These are phyloP conservation scores for Phyllosticta ampelicida DNA, from an alignment of 2,329 filamentous ascomycete genomes.

Conservation along the genomic window DNA sequence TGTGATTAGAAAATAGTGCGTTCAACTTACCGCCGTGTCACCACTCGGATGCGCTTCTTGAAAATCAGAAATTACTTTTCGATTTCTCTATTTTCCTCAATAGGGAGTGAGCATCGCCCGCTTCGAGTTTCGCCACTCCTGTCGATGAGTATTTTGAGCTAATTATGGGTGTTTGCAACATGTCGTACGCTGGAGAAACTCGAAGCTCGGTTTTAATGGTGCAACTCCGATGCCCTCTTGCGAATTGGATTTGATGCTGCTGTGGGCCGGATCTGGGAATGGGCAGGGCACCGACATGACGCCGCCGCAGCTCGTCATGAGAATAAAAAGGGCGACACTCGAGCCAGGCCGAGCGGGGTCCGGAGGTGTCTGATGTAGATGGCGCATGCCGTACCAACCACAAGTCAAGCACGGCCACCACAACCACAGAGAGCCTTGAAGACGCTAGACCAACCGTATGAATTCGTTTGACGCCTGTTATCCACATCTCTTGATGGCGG, in stretches of 20 bases:
- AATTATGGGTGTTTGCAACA: background rate
- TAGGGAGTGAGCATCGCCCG: background rate
- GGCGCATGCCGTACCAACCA: background rate
- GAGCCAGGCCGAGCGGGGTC: background rate
- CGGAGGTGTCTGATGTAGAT: background rate
- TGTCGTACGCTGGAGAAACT: background rate
- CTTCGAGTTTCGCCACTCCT: background rate
- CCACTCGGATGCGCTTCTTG: background rate
- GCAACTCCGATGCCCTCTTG: background rate
- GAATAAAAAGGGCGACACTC: background rate
- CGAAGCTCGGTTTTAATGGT: background rate
- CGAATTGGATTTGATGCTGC: background rate
- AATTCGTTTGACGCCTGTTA: background rate
- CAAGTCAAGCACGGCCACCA: background rate
- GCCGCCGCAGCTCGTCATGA: background rate
- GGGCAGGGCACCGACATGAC: background rate
- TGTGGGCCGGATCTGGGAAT: background rate
- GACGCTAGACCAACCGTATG: background rate
- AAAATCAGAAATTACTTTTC: background rate
- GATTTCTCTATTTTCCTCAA: background rate
- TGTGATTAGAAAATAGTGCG: background rate
- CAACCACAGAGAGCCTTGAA: background rate
- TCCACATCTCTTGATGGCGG: conserved; percentile 47
- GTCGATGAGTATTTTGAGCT: background rate
- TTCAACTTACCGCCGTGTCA: background rate